Conservation (phyloP, 192 early-diverging fungal genomes). For the Rhizoclosmatium globosum region DNA sequence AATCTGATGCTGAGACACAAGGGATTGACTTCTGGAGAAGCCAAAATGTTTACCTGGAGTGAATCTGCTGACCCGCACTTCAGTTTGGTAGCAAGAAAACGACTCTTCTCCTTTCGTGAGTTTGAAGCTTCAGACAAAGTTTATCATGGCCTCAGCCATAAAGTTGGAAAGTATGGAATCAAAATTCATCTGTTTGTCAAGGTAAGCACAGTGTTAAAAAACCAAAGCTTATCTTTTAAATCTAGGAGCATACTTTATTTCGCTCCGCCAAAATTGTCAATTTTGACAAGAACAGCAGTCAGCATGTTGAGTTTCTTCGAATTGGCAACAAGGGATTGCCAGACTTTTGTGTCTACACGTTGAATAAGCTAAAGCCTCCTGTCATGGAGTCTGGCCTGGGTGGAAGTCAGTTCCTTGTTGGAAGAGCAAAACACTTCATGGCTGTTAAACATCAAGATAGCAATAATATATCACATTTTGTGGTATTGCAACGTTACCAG, state of each 20-base stretch:
- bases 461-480: too few relatives aligned
- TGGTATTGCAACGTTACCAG: too few relatives aligned
- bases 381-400: background rate
- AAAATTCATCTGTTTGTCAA: background rate
- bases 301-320: background rate
- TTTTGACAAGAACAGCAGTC: background rate
- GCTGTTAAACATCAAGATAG: too few relatives aligned
- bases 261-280: background rate
- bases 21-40: background rate
- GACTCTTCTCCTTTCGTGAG: background rate
- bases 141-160: background rate
- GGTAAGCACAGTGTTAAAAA: background rate
- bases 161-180: background rate
- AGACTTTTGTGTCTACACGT: background rate
- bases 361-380: background rate
- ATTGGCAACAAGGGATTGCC: background rate
- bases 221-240: background rate
- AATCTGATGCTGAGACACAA: background rate
- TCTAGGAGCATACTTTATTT: background rate
- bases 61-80: too few relatives aligned
- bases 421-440: too few relatives aligned
- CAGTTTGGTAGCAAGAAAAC: background rate
- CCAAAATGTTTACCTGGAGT: conserved; percentile 1
- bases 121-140: background rate
- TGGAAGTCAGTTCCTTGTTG: background rate